These are phyloP conservation scores for Nakazawaea laoshanensis DNA, from an alignment of 805 yeast species.

Conservation along the genomic window DNA sequence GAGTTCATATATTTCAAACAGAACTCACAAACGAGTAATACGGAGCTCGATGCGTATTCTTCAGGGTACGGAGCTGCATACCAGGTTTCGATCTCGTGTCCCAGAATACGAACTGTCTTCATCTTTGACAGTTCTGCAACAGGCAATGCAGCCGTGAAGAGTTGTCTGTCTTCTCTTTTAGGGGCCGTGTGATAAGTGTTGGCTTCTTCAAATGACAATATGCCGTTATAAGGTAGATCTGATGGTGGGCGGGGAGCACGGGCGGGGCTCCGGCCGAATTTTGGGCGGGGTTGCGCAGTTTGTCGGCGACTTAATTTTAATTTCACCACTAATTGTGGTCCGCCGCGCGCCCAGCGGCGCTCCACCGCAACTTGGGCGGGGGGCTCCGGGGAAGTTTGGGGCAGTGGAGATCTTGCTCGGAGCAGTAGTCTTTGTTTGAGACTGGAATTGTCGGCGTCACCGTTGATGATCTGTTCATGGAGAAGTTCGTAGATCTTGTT, in stretches of 20 bases:
- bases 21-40: slow-evolving; percentile 72
- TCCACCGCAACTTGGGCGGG: too few relatives aligned
- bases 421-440: too few relatives aligned
- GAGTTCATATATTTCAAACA: slow-evolving; percentile 77
- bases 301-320: too few relatives aligned
- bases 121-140: slow-evolving; percentile 31
- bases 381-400: too few relatives aligned
- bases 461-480: slow-evolving; percentile 20
- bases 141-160: slow-evolving; percentile 30
- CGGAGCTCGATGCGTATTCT: slow-evolving; percentile 56
- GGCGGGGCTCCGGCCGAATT: too few relatives aligned
- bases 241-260: too few relatives aligned
- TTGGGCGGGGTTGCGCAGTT: too few relatives aligned
- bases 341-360: too few relatives aligned
- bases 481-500: slow-evolving; percentile 27
- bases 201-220: slow-evolving; percentile 49
- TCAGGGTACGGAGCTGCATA: slow-evolving; percentile 91
- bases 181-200: slow-evolving; percentile 59
- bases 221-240: slow-evolving; percentile 63
- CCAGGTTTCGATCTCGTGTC: slow-evolving; percentile 81
- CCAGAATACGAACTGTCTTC: slow-evolving; percentile 60
- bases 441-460: too few relatives aligned
- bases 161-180: slow-evolving; percentile 34
- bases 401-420: too few relatives aligned
- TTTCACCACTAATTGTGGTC: too few relatives aligned